Conservation (phyloP, 1,284 basidiomycete species). For the Trametes hirsuta region DNA sequence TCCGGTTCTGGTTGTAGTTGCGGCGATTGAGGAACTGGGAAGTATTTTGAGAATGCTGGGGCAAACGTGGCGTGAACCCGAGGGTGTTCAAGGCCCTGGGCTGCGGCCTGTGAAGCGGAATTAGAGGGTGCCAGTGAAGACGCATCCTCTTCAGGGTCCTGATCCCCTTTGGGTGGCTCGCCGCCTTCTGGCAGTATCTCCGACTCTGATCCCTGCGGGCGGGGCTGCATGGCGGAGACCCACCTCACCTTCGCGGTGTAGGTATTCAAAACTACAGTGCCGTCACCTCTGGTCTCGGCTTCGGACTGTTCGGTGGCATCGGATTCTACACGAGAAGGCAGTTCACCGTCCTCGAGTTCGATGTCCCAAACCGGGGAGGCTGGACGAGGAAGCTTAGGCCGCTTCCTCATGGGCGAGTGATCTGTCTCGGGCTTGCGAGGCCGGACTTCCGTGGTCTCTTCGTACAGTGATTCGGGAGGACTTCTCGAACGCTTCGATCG, state of each 20-base stretch:
- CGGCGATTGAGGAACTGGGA: background rate
- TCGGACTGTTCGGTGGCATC: background rate
- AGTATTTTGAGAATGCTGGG: conserved; percentile 14
- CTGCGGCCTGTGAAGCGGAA: conserved; percentile 29
- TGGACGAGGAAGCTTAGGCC: background rate
- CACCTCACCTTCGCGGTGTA: conserved; percentile 15
- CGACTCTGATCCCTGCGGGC: background rate
- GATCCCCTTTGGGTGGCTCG: background rate
- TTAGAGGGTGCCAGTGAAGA: conserved; percentile 47
- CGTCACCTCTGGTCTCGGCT: conserved; percentile 4
- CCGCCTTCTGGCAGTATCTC: background rate
- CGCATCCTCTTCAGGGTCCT: conserved; percentile 4
- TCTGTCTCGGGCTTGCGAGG: too few species aligned
- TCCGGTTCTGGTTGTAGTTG: background rate
- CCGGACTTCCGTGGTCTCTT: too few species aligned
- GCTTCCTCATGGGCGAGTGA: background rate
- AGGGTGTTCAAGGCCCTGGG: background rate
- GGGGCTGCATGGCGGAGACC: background rate
- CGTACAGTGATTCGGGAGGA: too few species aligned
- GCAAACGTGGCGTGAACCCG: background rate
- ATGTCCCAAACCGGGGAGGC: conserved; percentile 71
- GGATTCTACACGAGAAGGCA: conserved; percentile 23
- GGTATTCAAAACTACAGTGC: conserved; percentile 34
- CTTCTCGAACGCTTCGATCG: too few species aligned
- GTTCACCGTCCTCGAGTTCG: conserved; percentile 43